A percentile compares a stretch with the other conserved stretches of the same genome.
phyloP scores from a whole-genome alignment of 2,329 filamentous ascomycete genomes.

The Verticillium nubilum region DNA sequence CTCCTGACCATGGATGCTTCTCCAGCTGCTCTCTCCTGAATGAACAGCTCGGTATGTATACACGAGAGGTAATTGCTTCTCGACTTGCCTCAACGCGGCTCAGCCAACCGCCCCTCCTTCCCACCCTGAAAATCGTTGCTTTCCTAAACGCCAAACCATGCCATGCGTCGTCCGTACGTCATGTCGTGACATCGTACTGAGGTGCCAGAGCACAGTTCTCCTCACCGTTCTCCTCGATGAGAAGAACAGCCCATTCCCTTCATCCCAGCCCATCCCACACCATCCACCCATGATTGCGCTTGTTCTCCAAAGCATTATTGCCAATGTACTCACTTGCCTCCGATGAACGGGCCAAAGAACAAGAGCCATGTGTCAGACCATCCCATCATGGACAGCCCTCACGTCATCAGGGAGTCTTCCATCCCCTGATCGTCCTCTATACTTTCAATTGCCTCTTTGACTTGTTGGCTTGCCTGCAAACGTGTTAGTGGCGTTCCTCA shows the following conservation, averaged over 20 bases:
- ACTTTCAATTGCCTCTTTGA: slow-evolving; percentile 94
- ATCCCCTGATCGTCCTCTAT: slow-evolving; percentile 75
- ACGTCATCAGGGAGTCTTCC: slow-evolving; percentile 59
- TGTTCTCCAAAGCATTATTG: not conserved
- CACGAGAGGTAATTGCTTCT: not conserved
- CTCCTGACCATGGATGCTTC: not conserved
- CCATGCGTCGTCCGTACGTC: slow-evolving; percentile 16
- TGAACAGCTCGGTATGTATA: not conserved
- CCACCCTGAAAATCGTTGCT: not conserved
- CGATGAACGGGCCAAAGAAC: not conserved
- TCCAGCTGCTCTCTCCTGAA: not conserved
- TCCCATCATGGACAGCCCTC: slow-evolving; percentile 16
- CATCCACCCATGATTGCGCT: not conserved
- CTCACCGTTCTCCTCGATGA: not conserved
- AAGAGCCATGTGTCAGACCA: not conserved
- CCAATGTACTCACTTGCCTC: not conserved
- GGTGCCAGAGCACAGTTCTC: not conserved
- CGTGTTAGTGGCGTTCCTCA: slow-evolving; percentile 17
- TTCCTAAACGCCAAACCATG: slow-evolving; percentile 27
- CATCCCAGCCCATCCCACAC: not conserved
- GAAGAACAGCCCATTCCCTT: not conserved
- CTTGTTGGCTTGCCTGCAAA: slow-evolving; percentile 75
- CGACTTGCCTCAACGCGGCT: not conserved
- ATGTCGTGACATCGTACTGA: slow-evolving; percentile 10
- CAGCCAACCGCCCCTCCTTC: not conserved